Percentiles rank a stretch among this genome's conserved stretches.
phyloP scores from a whole-genome alignment of 768 basidiomycete genomes.

The Rhodotorula paludigena region DNA sequence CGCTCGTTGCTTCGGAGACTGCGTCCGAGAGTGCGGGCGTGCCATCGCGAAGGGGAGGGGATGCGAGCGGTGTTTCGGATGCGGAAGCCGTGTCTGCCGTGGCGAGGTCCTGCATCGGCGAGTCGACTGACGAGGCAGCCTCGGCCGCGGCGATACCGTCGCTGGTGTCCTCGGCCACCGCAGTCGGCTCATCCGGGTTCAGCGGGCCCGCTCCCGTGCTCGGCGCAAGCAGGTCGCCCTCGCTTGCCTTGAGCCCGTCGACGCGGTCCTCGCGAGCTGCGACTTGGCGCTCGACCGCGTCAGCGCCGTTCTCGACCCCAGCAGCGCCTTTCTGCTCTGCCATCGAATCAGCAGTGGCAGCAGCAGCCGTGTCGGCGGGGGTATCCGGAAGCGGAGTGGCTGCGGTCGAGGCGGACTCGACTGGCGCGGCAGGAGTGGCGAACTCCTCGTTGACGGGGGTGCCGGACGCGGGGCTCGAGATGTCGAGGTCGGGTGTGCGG shows the following conservation, averaged over 20 bases:
- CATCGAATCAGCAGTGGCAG: no score
- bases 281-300: neutral
- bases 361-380: no score
- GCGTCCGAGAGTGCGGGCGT: constrained; percentile 20
- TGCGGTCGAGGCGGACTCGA: no score
- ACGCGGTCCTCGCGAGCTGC: neutral
- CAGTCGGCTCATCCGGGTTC: neutral
- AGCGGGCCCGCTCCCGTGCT: neutral
- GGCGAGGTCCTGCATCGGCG: neutral
- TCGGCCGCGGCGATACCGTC: neutral
- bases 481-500: no score
- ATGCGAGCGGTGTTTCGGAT: neutral
- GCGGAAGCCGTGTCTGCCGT: neutral
- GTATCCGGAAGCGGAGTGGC: no score
- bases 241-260: neutral
- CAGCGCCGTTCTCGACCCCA: no score
- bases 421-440: no score
- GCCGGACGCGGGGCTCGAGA: no score
- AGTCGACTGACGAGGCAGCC: no score
- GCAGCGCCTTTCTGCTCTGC: no score
- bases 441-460: no score
- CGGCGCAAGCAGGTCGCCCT: neutral
- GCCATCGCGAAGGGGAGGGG: constrained; percentile 4
- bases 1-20: constrained; percentile 2
- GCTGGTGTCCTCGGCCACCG: neutral